phyloP scores from a whole-genome alignment of 805 yeast species.

The Ogataea sp. region DNA sequence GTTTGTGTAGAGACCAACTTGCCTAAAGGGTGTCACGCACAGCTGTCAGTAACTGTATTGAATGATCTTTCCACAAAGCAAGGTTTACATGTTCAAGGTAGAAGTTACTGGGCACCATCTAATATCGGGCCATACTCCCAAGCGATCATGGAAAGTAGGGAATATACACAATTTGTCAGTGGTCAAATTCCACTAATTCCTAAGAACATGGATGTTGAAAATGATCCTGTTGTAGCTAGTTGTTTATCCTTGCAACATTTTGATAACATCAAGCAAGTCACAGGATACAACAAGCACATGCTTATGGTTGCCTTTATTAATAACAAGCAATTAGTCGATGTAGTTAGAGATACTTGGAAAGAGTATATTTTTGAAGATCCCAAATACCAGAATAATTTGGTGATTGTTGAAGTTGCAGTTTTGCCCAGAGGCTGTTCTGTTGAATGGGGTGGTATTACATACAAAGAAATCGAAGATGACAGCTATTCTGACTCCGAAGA shows the following conservation, averaged over 20 bases:
- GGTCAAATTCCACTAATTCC: slow-evolving; percentile 93
- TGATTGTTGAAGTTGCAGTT: slow-evolving; percentile 45
- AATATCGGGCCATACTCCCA: slow-evolving; percentile 98
- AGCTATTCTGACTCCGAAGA: slow-evolving; percentile 36
- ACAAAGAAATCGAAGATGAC: slow-evolving; percentile 30
- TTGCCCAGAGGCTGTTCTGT: slow-evolving; percentile 59
- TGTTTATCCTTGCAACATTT: slow-evolving; percentile 70
- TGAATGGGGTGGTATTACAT: slow-evolving; percentile 70
- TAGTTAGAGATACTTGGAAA: slow-evolving; percentile 36
- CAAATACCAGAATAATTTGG: slow-evolving; percentile 22
- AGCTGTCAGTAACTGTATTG: slow-evolving; percentile 54
- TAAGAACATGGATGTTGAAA: slow-evolving; percentile 45
- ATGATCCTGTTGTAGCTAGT: slow-evolving; percentile 26
- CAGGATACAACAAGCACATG: slow-evolving; percentile 36
- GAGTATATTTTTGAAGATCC: slow-evolving; percentile 24
- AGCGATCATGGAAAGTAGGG: slow-evolving; percentile 44
- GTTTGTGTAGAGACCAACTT: slow-evolving; percentile 66
- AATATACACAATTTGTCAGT: slow-evolving; percentile 54
- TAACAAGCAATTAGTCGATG: slow-evolving; percentile 16
- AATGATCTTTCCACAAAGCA: slow-evolving; percentile 29
- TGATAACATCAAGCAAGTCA: slow-evolving; percentile 48
- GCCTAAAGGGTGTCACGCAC: slow-evolving; percentile 31
- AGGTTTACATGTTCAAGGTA: slow-evolving; percentile 86
- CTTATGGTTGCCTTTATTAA: slow-evolving; percentile 51
- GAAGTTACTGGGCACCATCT: slow-evolving; percentile 98